Conservation (phyloP, 768 basidiomycete genomes). For the Rhizopogon sp. region DNA sequence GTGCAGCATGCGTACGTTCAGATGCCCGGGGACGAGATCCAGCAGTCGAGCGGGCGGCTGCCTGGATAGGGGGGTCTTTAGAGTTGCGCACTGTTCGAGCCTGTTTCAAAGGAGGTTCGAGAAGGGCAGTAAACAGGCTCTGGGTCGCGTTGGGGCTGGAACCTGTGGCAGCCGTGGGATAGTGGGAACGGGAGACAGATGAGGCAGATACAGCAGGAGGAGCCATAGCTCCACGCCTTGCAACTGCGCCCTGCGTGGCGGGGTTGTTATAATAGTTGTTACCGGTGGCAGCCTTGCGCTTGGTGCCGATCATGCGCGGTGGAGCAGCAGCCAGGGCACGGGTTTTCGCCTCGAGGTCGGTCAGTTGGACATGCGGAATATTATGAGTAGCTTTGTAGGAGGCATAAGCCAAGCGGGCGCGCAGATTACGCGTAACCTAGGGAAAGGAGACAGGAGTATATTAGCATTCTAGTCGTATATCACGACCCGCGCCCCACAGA, state of each 20-base stretch:
- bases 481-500: conserved; percentile 6
- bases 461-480: conserved; percentile 12
- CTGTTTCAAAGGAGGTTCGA: conserved; percentile 75
- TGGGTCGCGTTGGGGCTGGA: conserved; percentile 40
- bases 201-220: conserved; percentile 28
- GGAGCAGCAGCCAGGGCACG: conserved; percentile 38
- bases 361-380: conserved; percentile 56
- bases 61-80: conserved; percentile 58
- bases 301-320: conserved; percentile 52
- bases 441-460: conserved; percentile 22
- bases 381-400: conserved; percentile 81
- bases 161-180: conserved; percentile 32
- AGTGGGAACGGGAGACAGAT: conserved; percentile 36
- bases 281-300: conserved; percentile 43
- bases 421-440: conserved; percentile 77
- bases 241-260: conserved; percentile 38
- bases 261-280: conserved; percentile 49
- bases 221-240: conserved; percentile 41
- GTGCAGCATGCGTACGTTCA: conserved; percentile 16
- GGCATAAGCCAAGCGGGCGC: conserved; percentile 77
- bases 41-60: conserved; percentile 33
- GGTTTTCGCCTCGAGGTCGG: conserved; percentile 66
- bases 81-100: conserved; percentile 79
- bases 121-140: conserved; percentile 68
- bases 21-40: conserved; percentile 24